Percentiles rank a stretch among this genome's conserved stretches.
These are phyloP conservation scores for Euryodendron excelsum DNA, from an alignment of 148 eudicot species.

Conservation along the genomic window DNA sequence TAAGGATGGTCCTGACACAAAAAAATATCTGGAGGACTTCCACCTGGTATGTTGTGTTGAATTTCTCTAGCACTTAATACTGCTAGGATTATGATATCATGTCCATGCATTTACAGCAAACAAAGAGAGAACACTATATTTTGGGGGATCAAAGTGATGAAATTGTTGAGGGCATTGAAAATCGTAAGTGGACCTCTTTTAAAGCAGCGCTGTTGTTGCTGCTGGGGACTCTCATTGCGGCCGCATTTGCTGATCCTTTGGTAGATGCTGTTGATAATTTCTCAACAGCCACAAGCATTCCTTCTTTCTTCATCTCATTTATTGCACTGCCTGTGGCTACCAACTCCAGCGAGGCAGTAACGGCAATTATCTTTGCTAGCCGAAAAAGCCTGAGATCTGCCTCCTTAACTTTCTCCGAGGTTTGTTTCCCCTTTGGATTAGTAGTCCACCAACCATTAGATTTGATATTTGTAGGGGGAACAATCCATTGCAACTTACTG, in stretches of 20 bases:
- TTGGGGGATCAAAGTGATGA: slow-evolving; percentile 35
- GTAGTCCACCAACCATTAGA: background rate
- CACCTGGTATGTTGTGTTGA: slow-evolving; percentile 29
- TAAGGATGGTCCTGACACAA: slow-evolving; percentile 15
- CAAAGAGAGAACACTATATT: slow-evolving; percentile 29
- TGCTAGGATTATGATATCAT: background rate
- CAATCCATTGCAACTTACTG: too few relatives aligned
- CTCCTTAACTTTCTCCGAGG: slow-evolving; percentile 91
- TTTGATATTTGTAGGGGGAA: too few relatives aligned
- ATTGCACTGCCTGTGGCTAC: slow-evolving; percentile 81
- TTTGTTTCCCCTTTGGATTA: slow-evolving; percentile 25
- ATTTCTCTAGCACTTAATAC: background rate
- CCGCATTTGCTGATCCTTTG: slow-evolving; percentile 84
- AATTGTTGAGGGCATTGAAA: slow-evolving; percentile 27
- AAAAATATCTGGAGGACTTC: slow-evolving; percentile 27
- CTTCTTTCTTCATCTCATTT: slow-evolving; percentile 90
- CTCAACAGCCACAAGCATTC: too few relatives aligned
- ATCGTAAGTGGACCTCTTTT: slow-evolving; percentile 34
- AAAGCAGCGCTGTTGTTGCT: slow-evolving; percentile 62
- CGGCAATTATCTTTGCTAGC: slow-evolving; percentile 82
- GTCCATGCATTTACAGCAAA: slow-evolving; percentile 25
- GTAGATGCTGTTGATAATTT: too few relatives aligned
- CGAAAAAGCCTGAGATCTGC: slow-evolving; percentile 78
- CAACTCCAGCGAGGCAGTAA: slow-evolving; percentile 90
- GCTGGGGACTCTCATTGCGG: slow-evolving; percentile 70